Evolutionary conservation across 345 rosid genomes (phyloP).

Genomic region (Bruguiera parviflora): DNA sequence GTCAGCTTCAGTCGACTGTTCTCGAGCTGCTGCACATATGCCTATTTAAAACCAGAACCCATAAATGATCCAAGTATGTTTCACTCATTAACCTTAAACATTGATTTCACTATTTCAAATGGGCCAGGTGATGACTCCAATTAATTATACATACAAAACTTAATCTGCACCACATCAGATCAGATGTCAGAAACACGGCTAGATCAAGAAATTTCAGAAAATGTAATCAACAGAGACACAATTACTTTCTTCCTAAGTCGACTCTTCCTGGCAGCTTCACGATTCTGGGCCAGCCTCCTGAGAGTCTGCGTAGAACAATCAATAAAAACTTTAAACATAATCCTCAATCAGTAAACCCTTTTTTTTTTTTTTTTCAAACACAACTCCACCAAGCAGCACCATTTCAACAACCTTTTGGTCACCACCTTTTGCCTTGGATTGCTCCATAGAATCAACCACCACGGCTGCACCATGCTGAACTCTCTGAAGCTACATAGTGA

Average conservation of each 20-base stretch:
- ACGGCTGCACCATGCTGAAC: conserved; percentile 41
- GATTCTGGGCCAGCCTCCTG: conserved; percentile 82
- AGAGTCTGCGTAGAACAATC: conserved; percentile 43
- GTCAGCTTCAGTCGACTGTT: conserved; percentile 58
- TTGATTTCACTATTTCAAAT: not conserved
- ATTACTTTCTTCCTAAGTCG: conserved; percentile 84
- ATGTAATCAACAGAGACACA: conserved; percentile 1
- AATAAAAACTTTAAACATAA: conserved; percentile 2
- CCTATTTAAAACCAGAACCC: conserved; percentile 62
- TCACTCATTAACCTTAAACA: conserved; percentile 17
- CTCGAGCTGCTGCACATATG: conserved; percentile 94
- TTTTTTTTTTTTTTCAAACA: not conserved
- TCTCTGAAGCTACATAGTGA: conserved; percentile 39
- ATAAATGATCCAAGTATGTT: conserved; percentile 40
- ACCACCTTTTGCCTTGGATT: conserved; percentile 49
- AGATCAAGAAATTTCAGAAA: too few relatives aligned
- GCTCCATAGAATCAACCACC: conserved; percentile 56
- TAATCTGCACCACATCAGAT: not conserved
- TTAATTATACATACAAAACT: not conserved
- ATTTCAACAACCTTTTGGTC: conserved; percentile 55
- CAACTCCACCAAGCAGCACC: not conserved
- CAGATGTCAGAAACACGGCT: too few relatives aligned
- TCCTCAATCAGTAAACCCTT: not conserved
- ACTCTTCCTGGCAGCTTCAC: conserved; percentile 97
- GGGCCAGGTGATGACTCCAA: conserved; percentile 1